These are phyloP conservation scores for Casuarina equisetifolia DNA, from an alignment of 306 rosid genomes.

Conservation along the genomic window DNA sequence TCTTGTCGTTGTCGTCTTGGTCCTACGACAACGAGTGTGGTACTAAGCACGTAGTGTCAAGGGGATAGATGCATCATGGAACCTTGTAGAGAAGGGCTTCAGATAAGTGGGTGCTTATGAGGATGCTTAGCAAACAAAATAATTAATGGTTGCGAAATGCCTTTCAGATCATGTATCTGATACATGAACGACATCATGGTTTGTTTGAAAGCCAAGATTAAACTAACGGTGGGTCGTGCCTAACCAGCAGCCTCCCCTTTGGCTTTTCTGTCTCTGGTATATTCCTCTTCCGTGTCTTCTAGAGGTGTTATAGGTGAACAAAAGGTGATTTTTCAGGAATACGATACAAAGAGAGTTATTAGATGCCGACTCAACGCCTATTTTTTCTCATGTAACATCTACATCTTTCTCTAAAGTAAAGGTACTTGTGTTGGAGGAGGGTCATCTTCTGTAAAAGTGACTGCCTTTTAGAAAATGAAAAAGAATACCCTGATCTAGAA, in stretches of 20 bases:
- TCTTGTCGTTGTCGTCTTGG: no score
- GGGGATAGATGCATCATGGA: no score
- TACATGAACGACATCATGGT: constrained; percentile 36
- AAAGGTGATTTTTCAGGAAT: background rate
- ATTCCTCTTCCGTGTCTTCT: constrained; percentile 12
- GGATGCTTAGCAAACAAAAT: constrained; percentile 47
- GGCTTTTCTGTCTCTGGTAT: no score
- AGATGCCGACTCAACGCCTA: background rate
- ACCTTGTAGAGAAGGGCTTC: no score
- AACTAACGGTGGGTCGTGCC: constrained; percentile 54
- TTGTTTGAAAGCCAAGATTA: constrained; percentile 59
- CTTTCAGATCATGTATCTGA: constrained; percentile 54
- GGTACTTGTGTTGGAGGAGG: background rate
- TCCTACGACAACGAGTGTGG: no score
- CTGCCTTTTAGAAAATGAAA: background rate
- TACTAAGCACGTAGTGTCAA: no score
- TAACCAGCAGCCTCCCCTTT: constrained; percentile 7
- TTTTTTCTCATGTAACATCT: background rate
- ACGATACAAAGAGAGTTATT: background rate
- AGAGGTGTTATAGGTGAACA: background rate
- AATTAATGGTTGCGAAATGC: constrained; percentile 62
- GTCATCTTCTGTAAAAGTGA: background rate
- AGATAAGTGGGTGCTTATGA: no score
- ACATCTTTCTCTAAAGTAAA: background rate
- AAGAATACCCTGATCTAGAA: background rate